Base-by-base conservation (phyloP, 805 yeast genomes). In the Saccharomyces paradoxus region DNA sequence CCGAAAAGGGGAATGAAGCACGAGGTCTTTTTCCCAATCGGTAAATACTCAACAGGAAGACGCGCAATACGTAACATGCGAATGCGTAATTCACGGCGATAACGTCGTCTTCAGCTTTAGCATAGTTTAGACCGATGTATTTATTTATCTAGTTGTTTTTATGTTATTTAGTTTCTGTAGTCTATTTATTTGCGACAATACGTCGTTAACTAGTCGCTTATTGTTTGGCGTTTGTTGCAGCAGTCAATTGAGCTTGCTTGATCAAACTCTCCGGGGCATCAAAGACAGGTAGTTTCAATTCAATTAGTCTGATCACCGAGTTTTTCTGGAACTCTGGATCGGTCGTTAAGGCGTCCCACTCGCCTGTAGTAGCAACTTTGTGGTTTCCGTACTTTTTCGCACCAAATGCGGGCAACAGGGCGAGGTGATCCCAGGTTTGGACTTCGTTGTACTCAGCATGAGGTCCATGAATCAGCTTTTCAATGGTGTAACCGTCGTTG, bases 231-330 rank as follows among this genome's bases (percentile, higher is more conserved):
- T 78, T 79, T 57, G 71, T 71, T 52, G 72, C 64, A 53, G 81
- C 82, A 53, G 84, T 76, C 63, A 83, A 72, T 70, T 81, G 76
- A 53, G 86, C 88, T 74, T 84, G 88, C 64, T 76, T 77, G 56
- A 79, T 77, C 72, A 87, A 78, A 64, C 80, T 79, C 51, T 71
- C 71, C 59, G 87, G 86, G 53, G 88, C 88, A 72, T 84, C 89
- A 79, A 82, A 77, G 59, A 75, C 79, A 60, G 80, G 84, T 61
- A 84, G 71, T 83, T 82, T 81, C 48, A 84, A 76, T 71, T 84
- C 89, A 56, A 84, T 73, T 71, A 84, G 63, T 74, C 88, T 79
- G 63, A 82, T 80, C 72, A 77, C 82, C 58, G 79, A 74, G 67
- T 80, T 78, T 60, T 71, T 71, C 60, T 77, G 73, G 70, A 84